These are phyloP conservation scores for Mycena citricolor DNA, from an alignment of 1,284 basidiomycete species.

Conservation along the genomic window DNA sequence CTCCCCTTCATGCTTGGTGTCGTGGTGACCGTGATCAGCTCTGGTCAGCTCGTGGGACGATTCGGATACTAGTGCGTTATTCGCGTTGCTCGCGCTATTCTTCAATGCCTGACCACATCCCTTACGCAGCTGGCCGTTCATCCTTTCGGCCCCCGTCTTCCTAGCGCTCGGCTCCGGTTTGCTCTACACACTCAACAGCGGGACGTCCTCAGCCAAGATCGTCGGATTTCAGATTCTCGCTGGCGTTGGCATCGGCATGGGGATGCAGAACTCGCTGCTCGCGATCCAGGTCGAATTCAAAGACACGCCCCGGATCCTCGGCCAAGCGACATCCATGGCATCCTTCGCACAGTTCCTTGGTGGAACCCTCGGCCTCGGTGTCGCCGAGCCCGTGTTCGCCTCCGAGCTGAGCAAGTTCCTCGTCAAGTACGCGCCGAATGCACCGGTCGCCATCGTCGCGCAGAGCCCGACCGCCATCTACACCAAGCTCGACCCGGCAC, in stretches of 20 bases:
- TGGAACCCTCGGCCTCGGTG: slow-evolving; percentile 20
- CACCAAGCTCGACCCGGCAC: background rate
- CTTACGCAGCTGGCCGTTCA: slow-evolving; percentile 25
- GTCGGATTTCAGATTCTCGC: slow-evolving; percentile 43
- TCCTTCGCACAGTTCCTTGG: slow-evolving; percentile 20
- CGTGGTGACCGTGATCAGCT: slow-evolving; percentile 37
- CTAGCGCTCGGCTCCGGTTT: slow-evolving; percentile 36
- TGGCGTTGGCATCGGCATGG: slow-evolving; percentile 21
- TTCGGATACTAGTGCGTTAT: slow-evolving; percentile 14
- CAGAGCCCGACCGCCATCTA: slow-evolving; percentile 11
- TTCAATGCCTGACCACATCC: too few relatives aligned
- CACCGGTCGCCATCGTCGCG: slow-evolving; percentile 2
- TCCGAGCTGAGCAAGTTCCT: slow-evolving; percentile 12
- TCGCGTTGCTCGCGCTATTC: background rate
- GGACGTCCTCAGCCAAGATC: slow-evolving; percentile 33
- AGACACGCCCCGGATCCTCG: slow-evolving; percentile 11
- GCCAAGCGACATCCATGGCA: slow-evolving; percentile 22
- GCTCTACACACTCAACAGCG: slow-evolving; percentile 39
- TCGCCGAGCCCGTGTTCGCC: slow-evolving; percentile 21
- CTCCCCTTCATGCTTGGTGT: slow-evolving; percentile 40
- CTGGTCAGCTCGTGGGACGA: slow-evolving; percentile 33
- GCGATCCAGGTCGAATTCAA: slow-evolving; percentile 23
- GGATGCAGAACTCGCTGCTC: slow-evolving; percentile 16
- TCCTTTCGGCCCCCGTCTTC: slow-evolving; percentile 25
- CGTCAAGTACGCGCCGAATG: slow-evolving; percentile 17